Conservation (phyloP, 768 basidiomycete species). For the Suillus fuscotomentosus region DNA sequence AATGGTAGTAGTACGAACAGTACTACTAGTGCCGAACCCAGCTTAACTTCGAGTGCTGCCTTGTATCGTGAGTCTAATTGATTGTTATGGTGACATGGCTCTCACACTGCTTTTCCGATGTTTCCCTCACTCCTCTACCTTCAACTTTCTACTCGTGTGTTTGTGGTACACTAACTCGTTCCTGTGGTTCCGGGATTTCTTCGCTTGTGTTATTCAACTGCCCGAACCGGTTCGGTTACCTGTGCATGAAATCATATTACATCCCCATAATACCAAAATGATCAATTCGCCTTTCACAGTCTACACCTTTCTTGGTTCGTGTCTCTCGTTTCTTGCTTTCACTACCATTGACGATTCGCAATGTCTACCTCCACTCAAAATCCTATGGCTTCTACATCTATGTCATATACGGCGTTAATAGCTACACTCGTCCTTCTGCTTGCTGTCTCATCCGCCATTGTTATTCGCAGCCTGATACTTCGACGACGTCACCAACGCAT, state of each 20-base stretch:
- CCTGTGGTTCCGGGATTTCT: neutral
- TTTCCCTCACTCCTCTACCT: constrained; percentile 8
- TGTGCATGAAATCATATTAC: constrained; percentile 7
- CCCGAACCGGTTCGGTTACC: constrained; percentile 6
- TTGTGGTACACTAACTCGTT: neutral
- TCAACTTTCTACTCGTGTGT: neutral
- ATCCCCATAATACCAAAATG: constrained; percentile 1
- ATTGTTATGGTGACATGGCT: neutral
- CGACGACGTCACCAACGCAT: constrained; percentile 57
- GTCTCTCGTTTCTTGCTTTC: neutral
- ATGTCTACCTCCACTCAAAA: constrained; percentile 18
- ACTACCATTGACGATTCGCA: neutral
- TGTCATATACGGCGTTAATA: constrained; percentile 43
- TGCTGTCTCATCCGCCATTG: constrained; percentile 64
- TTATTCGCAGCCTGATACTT: constrained; percentile 62
- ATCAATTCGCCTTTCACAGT: constrained; percentile 17
- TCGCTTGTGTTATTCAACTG: constrained; percentile 1
- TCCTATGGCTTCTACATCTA: constrained; percentile 8
- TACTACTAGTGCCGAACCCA: neutral
- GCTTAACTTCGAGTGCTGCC: constrained; percentile 20
- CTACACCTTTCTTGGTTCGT: constrained; percentile 33
- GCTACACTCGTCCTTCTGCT: constrained; percentile 70
- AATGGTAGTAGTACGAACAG: neutral
- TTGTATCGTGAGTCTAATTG: constrained; percentile 25
- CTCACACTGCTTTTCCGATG: constrained; percentile 16